These are phyloP conservation scores for Kwoniella bestiolae DNA, from an alignment of 768 basidiomycete species.

Conservation along the genomic window DNA sequence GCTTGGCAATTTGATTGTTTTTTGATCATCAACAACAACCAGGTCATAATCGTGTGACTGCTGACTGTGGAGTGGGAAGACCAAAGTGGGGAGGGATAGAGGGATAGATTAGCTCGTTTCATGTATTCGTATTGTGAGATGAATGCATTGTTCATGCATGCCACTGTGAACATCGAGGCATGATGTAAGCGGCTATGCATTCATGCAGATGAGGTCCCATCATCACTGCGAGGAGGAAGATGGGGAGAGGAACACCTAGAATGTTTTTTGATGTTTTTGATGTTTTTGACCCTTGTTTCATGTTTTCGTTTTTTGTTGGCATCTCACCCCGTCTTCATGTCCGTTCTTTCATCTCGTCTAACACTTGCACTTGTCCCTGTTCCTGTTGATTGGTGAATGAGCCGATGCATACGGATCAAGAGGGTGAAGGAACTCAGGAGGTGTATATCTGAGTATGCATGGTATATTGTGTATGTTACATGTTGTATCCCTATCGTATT, in stretches of 20 bases:
- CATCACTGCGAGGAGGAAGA: background rate
- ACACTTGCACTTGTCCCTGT: background rate
- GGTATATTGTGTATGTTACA: constrained; percentile 8
- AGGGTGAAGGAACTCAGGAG: background rate
- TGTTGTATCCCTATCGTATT: background rate
- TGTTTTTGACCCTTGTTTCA: constrained; percentile 1
- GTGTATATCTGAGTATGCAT: constrained; percentile 18
- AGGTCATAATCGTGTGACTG: background rate
- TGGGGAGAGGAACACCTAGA: background rate
- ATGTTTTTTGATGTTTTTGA: background rate
- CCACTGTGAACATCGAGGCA: background rate
- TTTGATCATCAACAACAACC: background rate
- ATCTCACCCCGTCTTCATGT: background rate
- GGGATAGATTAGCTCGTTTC: constrained; percentile 5
- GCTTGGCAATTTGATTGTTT: background rate
- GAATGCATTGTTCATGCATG: background rate
- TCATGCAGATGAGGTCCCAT: background rate
- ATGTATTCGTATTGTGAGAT: background rate
- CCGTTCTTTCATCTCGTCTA: background rate
- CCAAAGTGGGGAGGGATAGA: background rate
- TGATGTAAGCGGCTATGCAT: background rate
- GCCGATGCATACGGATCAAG: constrained; percentile 1
- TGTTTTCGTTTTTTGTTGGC: background rate
- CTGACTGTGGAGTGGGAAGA: background rate
- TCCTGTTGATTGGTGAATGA: background rate